Percentiles rank a stretch among this genome's conserved stretches.
Evolutionary conservation across 2,329 filamentous ascomycete genomes (phyloP).

Genomic region (Claviceps sp.): DNA sequence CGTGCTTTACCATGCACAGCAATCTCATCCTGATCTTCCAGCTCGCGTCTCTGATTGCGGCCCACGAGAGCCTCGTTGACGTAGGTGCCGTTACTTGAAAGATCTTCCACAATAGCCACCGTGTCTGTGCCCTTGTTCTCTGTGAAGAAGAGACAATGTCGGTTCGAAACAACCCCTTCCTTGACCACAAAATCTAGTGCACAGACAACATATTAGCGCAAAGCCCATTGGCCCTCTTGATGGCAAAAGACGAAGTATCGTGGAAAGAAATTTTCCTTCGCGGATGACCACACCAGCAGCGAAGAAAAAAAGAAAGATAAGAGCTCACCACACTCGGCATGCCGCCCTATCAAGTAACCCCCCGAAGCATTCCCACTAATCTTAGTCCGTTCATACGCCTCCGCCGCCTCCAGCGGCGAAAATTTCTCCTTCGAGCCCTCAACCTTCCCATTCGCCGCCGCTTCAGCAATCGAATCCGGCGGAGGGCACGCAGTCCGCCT

Average conservation of each 20-base stretch:
- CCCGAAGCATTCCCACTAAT: slow-evolving; percentile 50
- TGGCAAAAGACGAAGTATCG: no score
- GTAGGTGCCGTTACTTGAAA: slow-evolving; percentile 93
- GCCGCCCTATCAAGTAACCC: slow-evolving; percentile 83
- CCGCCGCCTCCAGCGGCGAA: slow-evolving; percentile 39
- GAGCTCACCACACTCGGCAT: slow-evolving; percentile 78
- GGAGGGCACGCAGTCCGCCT: slow-evolving; percentile 58
- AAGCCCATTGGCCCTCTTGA: not conserved
- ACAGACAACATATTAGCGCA: not conserved
- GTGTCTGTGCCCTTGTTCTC: slow-evolving; percentile 44
- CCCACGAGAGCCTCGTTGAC: slow-evolving; percentile 87
- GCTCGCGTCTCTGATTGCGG: slow-evolving; percentile 78
- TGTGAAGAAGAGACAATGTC: slow-evolving; percentile 58
- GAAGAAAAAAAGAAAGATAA: not conserved
- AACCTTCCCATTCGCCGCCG: slow-evolving; percentile 22
- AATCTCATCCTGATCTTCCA: slow-evolving; percentile 84
- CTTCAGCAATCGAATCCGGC: slow-evolving; percentile 29
- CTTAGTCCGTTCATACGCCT: slow-evolving; percentile 50
- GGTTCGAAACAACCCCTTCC: slow-evolving; percentile 73
- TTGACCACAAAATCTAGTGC: slow-evolving; percentile 53
- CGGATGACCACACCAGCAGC: not conserved
- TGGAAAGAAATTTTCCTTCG: no score
- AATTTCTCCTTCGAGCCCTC: slow-evolving; percentile 27
- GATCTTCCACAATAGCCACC: slow-evolving; percentile 72
- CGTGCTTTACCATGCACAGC: slow-evolving; percentile 72